Evolutionary conservation across 345 rosid genomes (phyloP).

Genomic region (Cardamine chenopodiifolia): DNA sequence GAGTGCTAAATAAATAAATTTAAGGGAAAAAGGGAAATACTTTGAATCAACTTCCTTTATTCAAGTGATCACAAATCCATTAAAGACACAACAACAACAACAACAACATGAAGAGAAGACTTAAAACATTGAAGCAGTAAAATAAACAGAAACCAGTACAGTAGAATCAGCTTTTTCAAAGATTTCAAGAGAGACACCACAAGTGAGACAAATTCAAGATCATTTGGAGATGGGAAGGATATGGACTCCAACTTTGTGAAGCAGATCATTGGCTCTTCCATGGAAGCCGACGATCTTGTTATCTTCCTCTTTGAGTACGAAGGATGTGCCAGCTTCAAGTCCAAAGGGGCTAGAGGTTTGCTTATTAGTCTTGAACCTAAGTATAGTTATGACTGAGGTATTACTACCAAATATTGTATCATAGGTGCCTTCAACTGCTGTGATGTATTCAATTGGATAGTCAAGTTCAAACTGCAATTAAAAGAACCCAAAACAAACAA

Average conservation of each 20-base stretch:
- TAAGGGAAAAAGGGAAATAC: not conserved
- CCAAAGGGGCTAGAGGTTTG: conserved; percentile 30
- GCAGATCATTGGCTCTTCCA: conserved; percentile 27
- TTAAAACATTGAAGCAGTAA: not conserved
- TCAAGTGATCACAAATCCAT: conserved; percentile 11
- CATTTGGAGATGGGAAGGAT: conserved; percentile 34
- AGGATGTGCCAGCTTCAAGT: conserved; percentile 13
- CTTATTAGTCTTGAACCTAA: conserved; percentile 38
- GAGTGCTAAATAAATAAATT: not conserved
- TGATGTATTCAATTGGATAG: conserved; percentile 41
- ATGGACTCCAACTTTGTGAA: conserved; percentile 40
- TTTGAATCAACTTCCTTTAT: not conserved
- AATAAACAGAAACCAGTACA: not conserved
- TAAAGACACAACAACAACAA: not conserved
- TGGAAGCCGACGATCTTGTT: conserved; percentile 43
- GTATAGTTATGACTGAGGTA: not conserved
- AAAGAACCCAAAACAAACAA: not conserved
- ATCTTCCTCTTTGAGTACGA: not conserved
- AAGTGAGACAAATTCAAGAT: conserved; percentile 5
- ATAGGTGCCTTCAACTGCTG: conserved; percentile 20
- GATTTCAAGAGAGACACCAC: conserved; percentile 4
- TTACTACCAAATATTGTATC: not conserved
- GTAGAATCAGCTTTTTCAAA: conserved; percentile 25
- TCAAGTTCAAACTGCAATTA: conserved; percentile 30
- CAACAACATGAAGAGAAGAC: not conserved